Evolutionary conservation across 2,329 filamentous ascomycete genomes (phyloP), one percentile per base, ranked within the genome.

Genomic region (Pseudopithomyces chartarum): DNA sequence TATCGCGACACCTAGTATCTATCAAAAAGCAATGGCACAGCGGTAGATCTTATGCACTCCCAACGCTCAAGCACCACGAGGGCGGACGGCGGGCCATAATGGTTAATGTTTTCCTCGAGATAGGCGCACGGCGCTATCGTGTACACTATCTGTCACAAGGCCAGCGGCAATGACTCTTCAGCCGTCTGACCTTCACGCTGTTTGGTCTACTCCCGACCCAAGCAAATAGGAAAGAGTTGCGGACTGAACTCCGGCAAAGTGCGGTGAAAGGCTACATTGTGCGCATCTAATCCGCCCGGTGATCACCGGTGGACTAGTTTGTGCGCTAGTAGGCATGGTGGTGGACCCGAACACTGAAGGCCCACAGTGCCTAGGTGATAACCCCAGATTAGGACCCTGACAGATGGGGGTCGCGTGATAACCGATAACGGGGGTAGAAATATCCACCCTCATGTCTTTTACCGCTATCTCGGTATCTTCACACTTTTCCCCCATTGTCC

Each of bases 351-450:
- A n/a, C 33, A 29, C 34, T 39, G 19, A 20, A 3, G 34, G 19
- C 26, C 47, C 47, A 50, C 47, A 39, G 39, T 15, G 34, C 26
- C n/a, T 29, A 29, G 26, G 8, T 8, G n/a, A n/a, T 26, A 29
- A 39, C 47, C 47, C 47, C 47, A 50, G 47, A 47, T n/a, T n/a
- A 47, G 12, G 11, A 39, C 23, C 34, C 22, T 50, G n/a, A 20
- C 46, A 33, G n/a, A 29, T 26, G 39, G 34, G 33, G 23, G 47
- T 50, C 47, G 47, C 34, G 47, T 50, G 34, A 50, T 40, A 42
- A n/a, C 33, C 17, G 47, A 50, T 50, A 50, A 50, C 32, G 34
- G 33, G 13, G 26, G 8, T 29, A 29, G 26, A 40, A 42, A 22
- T 22, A 42, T 19, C 12, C 20, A 32, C 10, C 39, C 34, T 17